Evolutionary conservation across 495 filamentous ascomycete species (phyloP), one percentile per base, ranked within the genome.

Genomic region (Trichoderma gamsii): DNA sequence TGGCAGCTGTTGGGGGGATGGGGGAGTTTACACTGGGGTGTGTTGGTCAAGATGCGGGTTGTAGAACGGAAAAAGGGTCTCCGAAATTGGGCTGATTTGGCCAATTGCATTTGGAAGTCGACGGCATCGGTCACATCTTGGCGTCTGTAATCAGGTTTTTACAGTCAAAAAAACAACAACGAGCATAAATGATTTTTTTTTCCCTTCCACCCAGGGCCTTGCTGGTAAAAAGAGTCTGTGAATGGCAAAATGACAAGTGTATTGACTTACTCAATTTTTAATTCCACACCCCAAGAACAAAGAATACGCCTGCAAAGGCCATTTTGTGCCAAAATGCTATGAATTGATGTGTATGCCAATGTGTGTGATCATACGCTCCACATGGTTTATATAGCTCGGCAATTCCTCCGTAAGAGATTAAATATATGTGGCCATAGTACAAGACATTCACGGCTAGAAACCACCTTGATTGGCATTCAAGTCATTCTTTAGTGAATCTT

Each of bases 121-220:
- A 83, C 71, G 79, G 76, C 80, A 82, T 79, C 79, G 78, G 80
- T 82, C 80, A 80, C 80, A 84, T 81, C 80, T 77, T 80, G 81
- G 81, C 81, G 81, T 84, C 81, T 83, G 81, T 84, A 82, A 82
- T 84, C 76, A 82, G 81, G 81, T 79, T 82, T 82, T 82, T 81
- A 65, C 76, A 81, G 80, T 82, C 80, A 82, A 80, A 79, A 80
- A 82, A 80, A 78, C 79, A 77, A 77, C 35, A 78, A 74, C 74
- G 43, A 72, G 66, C 74, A 72, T 74, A 71, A 77, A 78, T 72
- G 63, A 63, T 65, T 65, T 65, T 68, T 38, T 38, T 38, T 38
- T 29, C 29, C 35, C 66, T 68, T 41, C 46, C 66, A 63, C 32
- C 21, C 27, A 35, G 41, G 23, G 46, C 25, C 32, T 52, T 38